A percentile compares a stretch with the other conserved stretches of the same genome.
These are phyloP conservation scores for Globisporangium nunn DNA, from an alignment of 352 stramenopile genomes.

Conservation along the genomic window DNA sequence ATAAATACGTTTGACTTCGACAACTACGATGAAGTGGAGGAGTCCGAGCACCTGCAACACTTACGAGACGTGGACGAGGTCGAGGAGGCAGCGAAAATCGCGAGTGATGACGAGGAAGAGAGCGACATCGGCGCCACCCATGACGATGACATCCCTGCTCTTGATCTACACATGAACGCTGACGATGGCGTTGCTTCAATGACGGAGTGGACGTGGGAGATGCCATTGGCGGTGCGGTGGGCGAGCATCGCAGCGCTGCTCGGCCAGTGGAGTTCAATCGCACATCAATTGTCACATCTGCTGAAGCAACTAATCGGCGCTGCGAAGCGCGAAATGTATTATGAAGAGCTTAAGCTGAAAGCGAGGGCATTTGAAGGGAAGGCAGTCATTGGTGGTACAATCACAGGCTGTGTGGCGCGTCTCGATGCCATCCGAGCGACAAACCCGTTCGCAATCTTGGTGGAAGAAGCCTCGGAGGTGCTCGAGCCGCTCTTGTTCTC, in stretches of 20 bases:
- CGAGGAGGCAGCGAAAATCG: slow-evolving; percentile 17
- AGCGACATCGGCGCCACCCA: slow-evolving; percentile 6
- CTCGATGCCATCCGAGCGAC: slow-evolving; percentile 78
- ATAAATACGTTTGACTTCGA: slow-evolving; percentile 27
- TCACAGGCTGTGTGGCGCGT: slow-evolving; percentile 79
- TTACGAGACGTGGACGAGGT: slow-evolving; percentile 75
- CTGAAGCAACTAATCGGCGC: slow-evolving; percentile 10
- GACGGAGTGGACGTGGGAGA: slow-evolving; percentile 65
- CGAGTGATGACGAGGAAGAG: slow-evolving; percentile 21
- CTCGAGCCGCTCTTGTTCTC: slow-evolving; percentile 83
- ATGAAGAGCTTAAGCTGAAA: slow-evolving; percentile 58
- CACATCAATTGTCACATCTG: neutral
- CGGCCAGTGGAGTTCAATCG: slow-evolving; percentile 16
- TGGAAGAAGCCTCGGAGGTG: slow-evolving; percentile 85
- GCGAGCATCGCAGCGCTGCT: slow-evolving; percentile 24
- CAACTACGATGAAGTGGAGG: slow-evolving; percentile 61
- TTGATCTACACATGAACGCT: slow-evolving; percentile 5
- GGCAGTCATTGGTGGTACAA: slow-evolving; percentile 80
- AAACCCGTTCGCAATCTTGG: slow-evolving; percentile 81
- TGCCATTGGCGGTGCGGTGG: slow-evolving; percentile 59
- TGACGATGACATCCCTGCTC: slow-evolving; percentile 12
- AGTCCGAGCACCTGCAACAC: slow-evolving; percentile 80
- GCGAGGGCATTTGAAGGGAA: slow-evolving; percentile 79
- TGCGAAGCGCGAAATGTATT: slow-evolving; percentile 39
- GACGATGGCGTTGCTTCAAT: slow-evolving; percentile 7